Base-by-base conservation (phyloP, 2,329 filamentous ascomycete genomes). In the Sporothrix phasma region DNA sequence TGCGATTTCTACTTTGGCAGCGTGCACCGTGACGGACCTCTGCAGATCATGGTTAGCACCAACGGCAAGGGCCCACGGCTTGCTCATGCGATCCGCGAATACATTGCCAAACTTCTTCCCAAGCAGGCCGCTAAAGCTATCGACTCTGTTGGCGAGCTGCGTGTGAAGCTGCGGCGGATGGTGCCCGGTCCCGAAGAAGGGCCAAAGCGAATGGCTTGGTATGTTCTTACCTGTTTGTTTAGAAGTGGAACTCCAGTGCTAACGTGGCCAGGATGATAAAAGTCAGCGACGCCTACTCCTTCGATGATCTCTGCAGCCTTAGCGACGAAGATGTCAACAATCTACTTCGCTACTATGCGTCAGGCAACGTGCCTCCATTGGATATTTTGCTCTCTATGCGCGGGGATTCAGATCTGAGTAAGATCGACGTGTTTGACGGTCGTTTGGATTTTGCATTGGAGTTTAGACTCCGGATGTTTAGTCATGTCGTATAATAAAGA, bases 1-100 rank as follows among this genome's bases (percentile, higher is more conserved):
- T 99, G 94, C 76, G 94, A 99, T 73, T 99, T 99, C 74, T 99
- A 97, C 80, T 99, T 99, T 77, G 94, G 94, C 67, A 94, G 89
- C 73, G 88, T 97, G 45, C 90, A 99, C 76, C 88, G 94, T 60
- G 94, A 99, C 74, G 94, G 94, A 0, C 94, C 94, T 5, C 77
- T 99, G 66, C 94, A 99, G 79, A 88, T 99, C 71, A 99, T 99
- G 94, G 93, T 99, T 70, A 95, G 90, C 78, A 99, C 94, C 41
- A 99, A 97, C 74, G 94, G 94, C 61, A 97, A 96, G 73, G 94
- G 94, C 0, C 94, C 94, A 0, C 87, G 93, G 73, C 78, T 99
- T 68, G 94, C 94, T 10, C 93, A 90, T 69, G 87, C 92, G 56
- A 89, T 99, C 60, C 81, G 93, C 62, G 84, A 88, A 72, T 85